Conservation (phyloP, 73 alveolate genomes). For the Paramecium caudatum region DNA sequence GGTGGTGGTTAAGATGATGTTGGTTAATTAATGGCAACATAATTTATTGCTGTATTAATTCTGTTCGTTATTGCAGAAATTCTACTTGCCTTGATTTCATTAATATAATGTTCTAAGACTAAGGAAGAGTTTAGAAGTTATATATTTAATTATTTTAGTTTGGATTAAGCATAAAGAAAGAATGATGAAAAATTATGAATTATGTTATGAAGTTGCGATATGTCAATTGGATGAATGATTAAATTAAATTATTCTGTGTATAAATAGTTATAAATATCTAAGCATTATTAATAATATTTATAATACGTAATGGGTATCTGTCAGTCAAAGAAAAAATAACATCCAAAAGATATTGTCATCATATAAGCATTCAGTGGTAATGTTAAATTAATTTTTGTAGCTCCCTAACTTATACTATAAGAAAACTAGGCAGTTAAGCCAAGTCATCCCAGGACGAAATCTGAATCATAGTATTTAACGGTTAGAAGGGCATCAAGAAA, state of each 20-base stretch:
- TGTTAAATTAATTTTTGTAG: background rate
- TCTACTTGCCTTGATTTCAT: conserved; percentile 42
- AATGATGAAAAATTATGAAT: conserved; percentile 52
- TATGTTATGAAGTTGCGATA: conserved; percentile 56
- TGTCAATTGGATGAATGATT: conserved; percentile 63
- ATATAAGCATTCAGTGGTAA: background rate
- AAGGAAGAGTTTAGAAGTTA: conserved; percentile 46
- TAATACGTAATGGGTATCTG: background rate
- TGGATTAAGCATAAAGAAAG: conserved; percentile 55
- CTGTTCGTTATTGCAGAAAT: conserved; percentile 54
- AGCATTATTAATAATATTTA: no score
- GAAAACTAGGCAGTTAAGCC: background rate
- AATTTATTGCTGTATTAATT: conserved; percentile 12
- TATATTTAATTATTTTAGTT: background rate
- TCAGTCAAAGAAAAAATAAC: no score
- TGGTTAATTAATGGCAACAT: conserved; percentile 27
- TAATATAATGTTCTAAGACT: conserved; percentile 56
- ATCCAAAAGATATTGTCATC: background rate
- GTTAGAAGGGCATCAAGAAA: no score
- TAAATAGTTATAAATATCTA: background rate
- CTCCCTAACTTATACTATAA: background rate
- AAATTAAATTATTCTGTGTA: background rate
- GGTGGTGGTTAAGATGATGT: background rate
- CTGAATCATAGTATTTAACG: no score
- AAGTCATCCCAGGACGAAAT: no score